phyloP scores from a whole-genome alignment of 2,329 filamentous ascomycete species.

The Colletotrichum lentis region DNA sequence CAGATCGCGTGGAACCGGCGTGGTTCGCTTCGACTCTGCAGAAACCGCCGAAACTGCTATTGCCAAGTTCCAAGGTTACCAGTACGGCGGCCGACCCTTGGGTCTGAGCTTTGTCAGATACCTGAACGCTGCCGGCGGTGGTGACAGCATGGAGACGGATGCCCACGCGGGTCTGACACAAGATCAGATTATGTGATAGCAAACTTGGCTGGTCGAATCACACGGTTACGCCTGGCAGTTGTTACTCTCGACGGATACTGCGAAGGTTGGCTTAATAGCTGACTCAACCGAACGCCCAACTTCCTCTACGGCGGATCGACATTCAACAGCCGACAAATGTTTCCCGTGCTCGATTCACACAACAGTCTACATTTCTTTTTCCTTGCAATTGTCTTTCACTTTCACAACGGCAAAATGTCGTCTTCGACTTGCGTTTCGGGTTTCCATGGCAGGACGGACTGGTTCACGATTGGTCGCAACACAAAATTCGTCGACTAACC shows the following conservation, averaged over 20 bases:
- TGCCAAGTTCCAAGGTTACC: conserved; percentile 95
- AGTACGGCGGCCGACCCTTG: conserved; percentile 94
- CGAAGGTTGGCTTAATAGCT: not conserved
- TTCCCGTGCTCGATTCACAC: conserved; percentile 11
- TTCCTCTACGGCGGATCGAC: not conserved
- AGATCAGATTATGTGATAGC: conserved; percentile 90
- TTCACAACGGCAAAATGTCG: conserved; percentile 15
- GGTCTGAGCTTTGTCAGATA: conserved; percentile 96
- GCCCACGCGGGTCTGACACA: conserved; percentile 83
- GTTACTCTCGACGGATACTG: not conserved
- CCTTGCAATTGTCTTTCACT: conserved; percentile 1
- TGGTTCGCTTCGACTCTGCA: conserved; percentile 88
- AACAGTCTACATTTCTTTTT: not conserved
- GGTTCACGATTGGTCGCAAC: not conserved
- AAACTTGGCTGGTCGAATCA: not conserved
- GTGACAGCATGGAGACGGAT: conserved; percentile 84
- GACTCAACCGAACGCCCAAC: not conserved
- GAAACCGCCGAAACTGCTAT: conserved; percentile 94
- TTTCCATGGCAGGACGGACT: conserved; percentile 2
- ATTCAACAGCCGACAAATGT: conserved; percentile 3
- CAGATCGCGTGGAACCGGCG: conserved; percentile 91
- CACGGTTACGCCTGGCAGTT: too few relatives aligned
- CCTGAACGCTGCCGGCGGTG: conserved; percentile 69
- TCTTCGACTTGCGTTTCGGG: conserved; percentile 6
- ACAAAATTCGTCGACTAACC: not conserved